These are phyloP conservation scores for Rubus parviflorus DNA, from an alignment of 306 rosid species.

Conservation along the genomic window DNA sequence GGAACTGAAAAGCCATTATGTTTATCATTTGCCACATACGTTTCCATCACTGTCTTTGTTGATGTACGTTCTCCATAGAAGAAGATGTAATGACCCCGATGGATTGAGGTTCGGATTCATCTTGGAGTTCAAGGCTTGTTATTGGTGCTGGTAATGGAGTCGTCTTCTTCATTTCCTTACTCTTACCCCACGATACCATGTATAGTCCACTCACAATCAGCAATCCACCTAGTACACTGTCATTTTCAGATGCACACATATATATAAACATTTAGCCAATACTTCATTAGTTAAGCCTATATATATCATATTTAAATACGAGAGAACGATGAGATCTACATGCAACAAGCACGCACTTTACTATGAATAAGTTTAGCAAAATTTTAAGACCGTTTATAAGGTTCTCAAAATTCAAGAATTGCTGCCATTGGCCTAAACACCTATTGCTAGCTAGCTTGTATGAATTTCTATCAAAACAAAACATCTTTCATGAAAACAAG, in stretches of 20 bases:
- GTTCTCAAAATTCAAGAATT: too few relatives aligned
- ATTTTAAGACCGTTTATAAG: too few relatives aligned
- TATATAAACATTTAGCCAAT: background rate
- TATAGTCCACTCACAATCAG: constrained; percentile 10
- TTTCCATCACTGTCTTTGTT: background rate
- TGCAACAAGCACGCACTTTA: too few relatives aligned
- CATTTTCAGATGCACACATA: background rate
- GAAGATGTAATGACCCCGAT: background rate
- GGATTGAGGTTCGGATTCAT: background rate
- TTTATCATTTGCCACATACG: background rate
- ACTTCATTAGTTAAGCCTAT: background rate
- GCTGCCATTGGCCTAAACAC: too few relatives aligned
- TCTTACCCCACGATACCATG: constrained; percentile 14
- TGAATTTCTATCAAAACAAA: too few relatives aligned
- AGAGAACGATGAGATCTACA: background rate
- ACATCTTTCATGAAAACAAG: too few relatives aligned
- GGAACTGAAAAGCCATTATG: background rate
- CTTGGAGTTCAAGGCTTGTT: background rate
- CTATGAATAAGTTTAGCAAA: too few relatives aligned
- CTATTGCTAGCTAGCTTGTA: too few relatives aligned
- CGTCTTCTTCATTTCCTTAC: background rate
- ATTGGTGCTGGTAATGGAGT: background rate
- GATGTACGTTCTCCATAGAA: background rate
- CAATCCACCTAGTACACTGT: constrained; percentile 4
- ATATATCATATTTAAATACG: background rate